A percentile compares a stretch with the other conserved stretches of the same genome.
These are phyloP conservation scores for Salvia splendens DNA, from an alignment of 257 asterid species.

Conservation along the genomic window DNA sequence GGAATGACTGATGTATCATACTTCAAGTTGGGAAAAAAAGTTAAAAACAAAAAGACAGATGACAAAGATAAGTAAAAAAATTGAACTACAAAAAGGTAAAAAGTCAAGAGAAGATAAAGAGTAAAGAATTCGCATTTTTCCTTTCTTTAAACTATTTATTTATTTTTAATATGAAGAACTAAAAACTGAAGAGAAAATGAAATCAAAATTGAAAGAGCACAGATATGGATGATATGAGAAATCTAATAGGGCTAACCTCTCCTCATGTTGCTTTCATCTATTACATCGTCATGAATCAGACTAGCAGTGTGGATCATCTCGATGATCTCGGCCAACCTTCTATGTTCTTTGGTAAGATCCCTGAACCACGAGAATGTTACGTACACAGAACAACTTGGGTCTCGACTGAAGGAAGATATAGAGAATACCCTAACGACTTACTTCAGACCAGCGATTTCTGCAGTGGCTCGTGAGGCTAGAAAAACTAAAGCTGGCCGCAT, in stretches of 20 bases:
- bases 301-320: constrained; percentile 99
- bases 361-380: constrained; percentile 40
- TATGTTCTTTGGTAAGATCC: constrained; percentile 83
- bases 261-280: constrained; percentile 92
- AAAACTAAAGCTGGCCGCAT: constrained; percentile 95
- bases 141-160: not conserved
- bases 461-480: constrained; percentile 88
- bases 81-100: not conserved
- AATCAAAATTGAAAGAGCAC: not conserved
- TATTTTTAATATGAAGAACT: not conserved
- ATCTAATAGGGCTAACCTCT: constrained; percentile 58
- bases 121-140: not conserved
- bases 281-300: constrained; percentile 90
- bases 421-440: constrained; percentile 42
- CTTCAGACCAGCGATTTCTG: constrained; percentile 74
- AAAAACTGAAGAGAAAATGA: not conserved
- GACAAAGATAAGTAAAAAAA: not conserved
- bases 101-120: not conserved
- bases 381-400: constrained; percentile 9
- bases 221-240: not conserved
- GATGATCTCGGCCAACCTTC: constrained; percentile 93
- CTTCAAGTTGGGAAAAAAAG: not conserved
- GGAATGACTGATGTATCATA: not conserved
- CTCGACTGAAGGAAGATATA: not conserved
- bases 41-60: not conserved